phyloP scores from a whole-genome alignment of 768 basidiomycete species.

The Neoboletus subvelutipes region DNA sequence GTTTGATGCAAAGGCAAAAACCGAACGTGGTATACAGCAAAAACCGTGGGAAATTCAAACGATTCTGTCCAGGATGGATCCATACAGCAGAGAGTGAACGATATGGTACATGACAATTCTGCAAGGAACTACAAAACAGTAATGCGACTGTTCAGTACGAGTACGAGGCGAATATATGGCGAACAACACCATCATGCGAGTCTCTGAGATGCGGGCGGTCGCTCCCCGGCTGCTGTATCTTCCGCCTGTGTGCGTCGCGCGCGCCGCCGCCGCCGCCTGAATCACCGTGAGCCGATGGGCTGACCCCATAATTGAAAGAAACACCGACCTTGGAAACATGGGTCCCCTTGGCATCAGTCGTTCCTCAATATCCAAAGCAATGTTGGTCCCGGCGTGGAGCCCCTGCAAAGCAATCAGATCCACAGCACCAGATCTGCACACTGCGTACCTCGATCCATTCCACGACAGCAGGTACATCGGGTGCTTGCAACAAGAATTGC shows the following conservation, averaged over 20 bases:
- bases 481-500: constrained; percentile 93
- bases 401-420: constrained; percentile 45
- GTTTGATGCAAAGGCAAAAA: constrained; percentile 35
- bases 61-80: background rate
- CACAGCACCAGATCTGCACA: constrained; percentile 2
- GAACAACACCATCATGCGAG: background rate
- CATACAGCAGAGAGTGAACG: background rate
- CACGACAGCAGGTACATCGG: constrained; percentile 80
- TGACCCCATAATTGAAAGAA: background rate
- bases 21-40: constrained; percentile 31
- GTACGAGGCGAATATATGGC: background rate
- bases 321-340: constrained; percentile 67
- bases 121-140: background rate
- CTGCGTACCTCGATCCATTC: constrained; percentile 89
- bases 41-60: constrained; percentile 30
- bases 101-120: background rate
- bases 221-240: background rate
- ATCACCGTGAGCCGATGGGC: background rate
- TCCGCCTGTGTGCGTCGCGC: constrained; percentile 17
- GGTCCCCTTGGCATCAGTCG: constrained; percentile 91
- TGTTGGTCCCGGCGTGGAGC: constrained; percentile 88
- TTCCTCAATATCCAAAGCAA: constrained; percentile 89
- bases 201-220: background rate
- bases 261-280: constrained; percentile 32
- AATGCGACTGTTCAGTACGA: background rate